Base-by-base conservation (phyloP, 345 rosid species). In the Boechera divaricarpa region DNA sequence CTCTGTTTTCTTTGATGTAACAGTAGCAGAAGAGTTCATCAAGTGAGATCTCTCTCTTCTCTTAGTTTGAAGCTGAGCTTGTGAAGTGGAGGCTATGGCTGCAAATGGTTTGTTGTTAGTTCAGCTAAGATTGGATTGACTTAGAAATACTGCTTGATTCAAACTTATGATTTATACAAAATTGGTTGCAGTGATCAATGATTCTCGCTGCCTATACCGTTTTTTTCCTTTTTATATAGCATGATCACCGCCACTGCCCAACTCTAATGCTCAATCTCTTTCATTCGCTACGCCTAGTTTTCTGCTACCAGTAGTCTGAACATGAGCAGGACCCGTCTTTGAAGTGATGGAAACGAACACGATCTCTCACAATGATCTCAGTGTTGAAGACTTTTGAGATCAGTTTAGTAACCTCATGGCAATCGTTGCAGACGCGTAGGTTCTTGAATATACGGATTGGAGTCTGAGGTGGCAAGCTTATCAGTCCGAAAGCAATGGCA, bases 381-480 rank as follows among this genome's bases (percentile, higher is more conserved):
- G 85, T 90, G 66, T 82, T 53, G 67, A 85, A 88, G 42, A 84
- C 76, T 77, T 74, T 82, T 12, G 98, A 93, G 38, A 91, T 83
- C 18, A 89, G 75, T 78, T 86, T 89, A 16, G 87, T 87, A 16
- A 89, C 90, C 81, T 83, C 75, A 48, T 91, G 97, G 79, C 93
- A 93, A 72, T 93, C 94, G 7, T 61, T 83, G 80, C 96, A 93
- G 11, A 89, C 93, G 2, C 89, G 84, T 44, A 89, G 92, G 66
- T 93, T 93, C 85, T 93, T 93, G 56, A 89, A 87, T 48, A 87
- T 65, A 6, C 96, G 84, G 52, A 91, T 85, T 41, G 95, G 93
- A 18, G 69, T 48, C 9, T 92, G 91, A 6, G 85, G 84, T 77
- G 86, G 83, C 79, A 84, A 76, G 83, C 71, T 88, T 72, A 93